Evolutionary conservation across 306 rosid genomes (phyloP).

Genomic region (Quercus aquifolioides): DNA sequence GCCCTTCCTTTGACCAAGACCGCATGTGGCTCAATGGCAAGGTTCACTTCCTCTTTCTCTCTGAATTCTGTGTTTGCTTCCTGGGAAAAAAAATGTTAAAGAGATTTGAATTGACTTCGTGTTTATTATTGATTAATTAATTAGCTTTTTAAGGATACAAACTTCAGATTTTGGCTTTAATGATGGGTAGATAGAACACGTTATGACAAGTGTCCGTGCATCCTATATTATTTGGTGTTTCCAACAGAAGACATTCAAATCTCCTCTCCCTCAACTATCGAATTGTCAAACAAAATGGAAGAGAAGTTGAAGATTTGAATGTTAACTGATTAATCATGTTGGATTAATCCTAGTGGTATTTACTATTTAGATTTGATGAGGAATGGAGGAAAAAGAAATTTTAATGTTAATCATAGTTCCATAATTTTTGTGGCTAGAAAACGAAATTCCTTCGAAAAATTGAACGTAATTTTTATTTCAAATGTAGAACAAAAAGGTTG

Average conservation of each 20-base stretch:
- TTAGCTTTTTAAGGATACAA: not conserved
- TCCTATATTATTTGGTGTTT: no score
- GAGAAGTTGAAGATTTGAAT: no score
- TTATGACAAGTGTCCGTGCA: no score
- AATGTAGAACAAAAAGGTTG: not conserved
- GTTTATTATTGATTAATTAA: no score
- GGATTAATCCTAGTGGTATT: no score
- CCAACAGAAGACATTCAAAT: no score
- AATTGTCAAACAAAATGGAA: not conserved
- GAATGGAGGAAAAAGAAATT: not conserved
- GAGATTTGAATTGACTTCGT: no score
- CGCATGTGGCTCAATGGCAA: conserved; percentile 97
- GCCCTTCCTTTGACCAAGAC: conserved; percentile 73
- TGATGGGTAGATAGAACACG: no score
- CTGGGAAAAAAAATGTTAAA: no score
- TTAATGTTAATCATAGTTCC: not conserved
- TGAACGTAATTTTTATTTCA: not conserved
- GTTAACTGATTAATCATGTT: no score
- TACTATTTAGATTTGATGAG: not conserved
- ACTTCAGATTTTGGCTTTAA: not conserved
- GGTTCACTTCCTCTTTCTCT: conserved; percentile 26
- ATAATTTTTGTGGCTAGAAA: not conserved
- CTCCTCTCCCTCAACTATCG: no score
- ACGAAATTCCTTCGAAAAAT: not conserved
- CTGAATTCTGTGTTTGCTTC: no score